A percentile compares a stretch with the other conserved stretches of the same genome.
phyloP scores from a whole-genome alignment of 2,329 filamentous ascomycete genomes.

The Colletotrichum lupini region DNA sequence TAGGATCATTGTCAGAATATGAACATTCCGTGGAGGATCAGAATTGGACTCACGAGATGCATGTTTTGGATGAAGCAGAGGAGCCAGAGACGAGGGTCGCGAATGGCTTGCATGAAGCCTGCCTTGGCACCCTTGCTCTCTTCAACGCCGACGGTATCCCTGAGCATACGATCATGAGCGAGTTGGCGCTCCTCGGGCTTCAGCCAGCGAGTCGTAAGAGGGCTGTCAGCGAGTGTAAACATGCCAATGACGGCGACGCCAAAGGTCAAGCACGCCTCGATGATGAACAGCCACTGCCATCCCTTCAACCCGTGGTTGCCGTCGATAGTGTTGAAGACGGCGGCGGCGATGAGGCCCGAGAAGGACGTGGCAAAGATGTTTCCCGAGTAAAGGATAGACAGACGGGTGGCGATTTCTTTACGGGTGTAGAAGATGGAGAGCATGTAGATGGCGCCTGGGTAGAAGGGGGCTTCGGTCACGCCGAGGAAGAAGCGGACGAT shows the following conservation, averaged over 20 bases:
- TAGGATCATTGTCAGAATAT: too few species aligned
- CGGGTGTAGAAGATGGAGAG: slow-evolving; percentile 66
- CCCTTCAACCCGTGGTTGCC: slow-evolving; percentile 41
- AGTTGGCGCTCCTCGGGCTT: slow-evolving; percentile 51
- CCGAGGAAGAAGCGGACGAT: slow-evolving; percentile 55
- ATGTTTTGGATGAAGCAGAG: slow-evolving; percentile 44
- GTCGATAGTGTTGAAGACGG: slow-evolving; percentile 48
- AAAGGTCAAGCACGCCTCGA: slow-evolving; percentile 45
- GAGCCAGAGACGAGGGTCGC: slow-evolving; percentile 43
- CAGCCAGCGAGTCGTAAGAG: slow-evolving; percentile 50
- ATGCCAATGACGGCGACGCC: slow-evolving; percentile 44
- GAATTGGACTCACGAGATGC: slow-evolving; percentile 30
- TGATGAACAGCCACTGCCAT: slow-evolving; percentile 49
- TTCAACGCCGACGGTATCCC: slow-evolving; percentile 42
- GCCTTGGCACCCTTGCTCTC: slow-evolving; percentile 52
- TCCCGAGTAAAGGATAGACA: slow-evolving; percentile 57
- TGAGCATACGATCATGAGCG: slow-evolving; percentile 52
- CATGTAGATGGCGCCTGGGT: slow-evolving; percentile 49
- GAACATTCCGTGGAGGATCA: too few species aligned
- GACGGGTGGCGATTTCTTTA: slow-evolving; percentile 56
- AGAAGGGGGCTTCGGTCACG: slow-evolving; percentile 53
- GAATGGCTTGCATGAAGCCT: slow-evolving; percentile 40
- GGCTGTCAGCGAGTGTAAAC: slow-evolving; percentile 49
- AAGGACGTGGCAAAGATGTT: slow-evolving; percentile 51
- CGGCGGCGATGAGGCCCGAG: slow-evolving; percentile 56